Conservation (phyloP, 2,329 filamentous ascomycete genomes). For the Colletotrichum truncatum region DNA sequence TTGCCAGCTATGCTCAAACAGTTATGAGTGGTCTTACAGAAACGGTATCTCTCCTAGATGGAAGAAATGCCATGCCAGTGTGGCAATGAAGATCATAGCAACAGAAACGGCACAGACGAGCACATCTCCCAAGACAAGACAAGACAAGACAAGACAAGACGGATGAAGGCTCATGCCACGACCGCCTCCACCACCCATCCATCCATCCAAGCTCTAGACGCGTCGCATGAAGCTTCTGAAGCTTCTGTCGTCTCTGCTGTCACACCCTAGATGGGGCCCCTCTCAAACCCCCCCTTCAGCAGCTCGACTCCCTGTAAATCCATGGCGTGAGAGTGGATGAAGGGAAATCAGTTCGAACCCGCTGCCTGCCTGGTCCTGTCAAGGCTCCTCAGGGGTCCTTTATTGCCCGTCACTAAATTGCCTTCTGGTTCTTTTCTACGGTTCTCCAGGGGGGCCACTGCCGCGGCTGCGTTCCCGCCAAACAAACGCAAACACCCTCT, state of each 20-base stretch:
- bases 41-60: no score
- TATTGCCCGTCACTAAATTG: neutral
- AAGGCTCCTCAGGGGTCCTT: no score
- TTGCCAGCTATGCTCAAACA: no score
- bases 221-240: constrained; percentile 27
- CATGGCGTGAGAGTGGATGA: neutral
- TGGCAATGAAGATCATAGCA: neutral
- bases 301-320: constrained; percentile 7
- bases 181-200: no score
- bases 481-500: constrained; percentile 12
- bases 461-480: constrained; percentile 9
- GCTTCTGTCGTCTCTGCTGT: constrained; percentile 29
- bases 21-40: no score
- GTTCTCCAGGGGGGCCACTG: neutral
- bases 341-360: neutral
- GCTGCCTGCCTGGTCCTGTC: neutral
- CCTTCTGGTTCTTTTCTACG: constrained; percentile 20
- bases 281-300: neutral
- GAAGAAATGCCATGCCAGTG: no score
- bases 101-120: neutral
- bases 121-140: neutral
- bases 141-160: neutral
- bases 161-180: neutral
- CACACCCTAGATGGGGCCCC: constrained; percentile 7
- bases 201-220: constrained; percentile 6